Conservation (phyloP, 2,329 filamentous ascomycete genomes). For the Paraphoma chrysanthemicola region DNA sequence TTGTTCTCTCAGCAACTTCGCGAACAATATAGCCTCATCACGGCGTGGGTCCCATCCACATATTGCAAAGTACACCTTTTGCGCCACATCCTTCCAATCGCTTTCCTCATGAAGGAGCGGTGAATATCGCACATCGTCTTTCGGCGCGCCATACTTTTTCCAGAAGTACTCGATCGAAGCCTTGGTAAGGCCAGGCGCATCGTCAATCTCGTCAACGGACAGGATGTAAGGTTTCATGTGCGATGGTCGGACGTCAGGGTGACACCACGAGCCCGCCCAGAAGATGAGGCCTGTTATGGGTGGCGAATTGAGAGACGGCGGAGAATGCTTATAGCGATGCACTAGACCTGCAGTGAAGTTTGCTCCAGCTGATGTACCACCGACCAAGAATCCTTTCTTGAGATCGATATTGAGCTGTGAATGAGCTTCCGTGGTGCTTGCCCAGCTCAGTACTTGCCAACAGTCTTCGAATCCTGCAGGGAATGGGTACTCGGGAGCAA, state of each 20-base stretch:
- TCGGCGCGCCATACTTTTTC: slow-evolving; percentile 12
- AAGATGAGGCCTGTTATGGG: slow-evolving; percentile 11
- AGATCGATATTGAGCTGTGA: not conserved
- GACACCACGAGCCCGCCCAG: slow-evolving; percentile 6
- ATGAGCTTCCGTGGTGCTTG: not conserved
- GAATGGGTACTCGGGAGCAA: slow-evolving; percentile 14
- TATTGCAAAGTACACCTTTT: slow-evolving; percentile 8
- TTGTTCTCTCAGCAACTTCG: slow-evolving; percentile 1
- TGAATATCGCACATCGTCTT: slow-evolving; percentile 5
- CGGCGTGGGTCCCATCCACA: slow-evolving; percentile 14
- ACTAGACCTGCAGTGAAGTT: slow-evolving; percentile 12
- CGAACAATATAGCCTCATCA: slow-evolving; percentile 12
- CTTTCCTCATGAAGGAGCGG: slow-evolving; percentile 6
- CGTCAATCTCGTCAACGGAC: slow-evolving; percentile 11
- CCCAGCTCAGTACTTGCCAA: slow-evolving; percentile 7
- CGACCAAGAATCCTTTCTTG: slow-evolving; percentile 7
- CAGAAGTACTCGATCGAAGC: slow-evolving; percentile 11
- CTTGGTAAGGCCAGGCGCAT: slow-evolving; percentile 12
- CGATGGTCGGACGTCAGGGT: slow-evolving; percentile 5
- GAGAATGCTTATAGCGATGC: slow-evolving; percentile 2
- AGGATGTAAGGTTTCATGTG: slow-evolving; percentile 2
- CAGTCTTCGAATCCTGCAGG: slow-evolving; percentile 13
- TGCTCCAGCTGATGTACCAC: slow-evolving; percentile 14
- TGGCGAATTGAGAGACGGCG: not conserved
- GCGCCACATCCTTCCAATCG: not conserved